phyloP scores from a whole-genome alignment of 2,329 filamentous ascomycete species.

The Arthrobotrys pseudoclavata region DNA sequence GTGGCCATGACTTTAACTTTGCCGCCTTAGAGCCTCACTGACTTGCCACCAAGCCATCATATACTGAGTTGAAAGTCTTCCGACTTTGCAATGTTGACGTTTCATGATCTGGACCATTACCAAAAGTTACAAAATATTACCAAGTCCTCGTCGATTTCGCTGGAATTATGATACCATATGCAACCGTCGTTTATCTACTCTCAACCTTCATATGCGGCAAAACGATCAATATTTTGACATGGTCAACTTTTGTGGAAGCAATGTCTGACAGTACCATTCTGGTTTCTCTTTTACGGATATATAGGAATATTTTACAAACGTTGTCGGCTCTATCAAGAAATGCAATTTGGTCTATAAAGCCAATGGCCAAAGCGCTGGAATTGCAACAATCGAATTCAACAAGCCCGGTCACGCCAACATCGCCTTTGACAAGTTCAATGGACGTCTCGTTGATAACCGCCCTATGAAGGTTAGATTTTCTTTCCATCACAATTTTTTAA shows the following conservation, averaged over 20 bases:
- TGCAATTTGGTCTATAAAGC: slow-evolving; percentile 94
- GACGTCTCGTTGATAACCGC: slow-evolving; percentile 87
- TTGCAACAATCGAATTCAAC: slow-evolving; percentile 88
- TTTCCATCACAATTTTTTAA: neutral
- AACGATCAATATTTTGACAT: slow-evolving; percentile 42
- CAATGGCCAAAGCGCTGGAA: slow-evolving; percentile 89
- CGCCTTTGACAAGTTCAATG: slow-evolving; percentile 86
- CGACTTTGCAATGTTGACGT: slow-evolving; percentile 33
- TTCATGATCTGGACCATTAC: slow-evolving; percentile 21
- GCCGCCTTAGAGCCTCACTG: slow-evolving; percentile 29
- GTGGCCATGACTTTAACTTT: slow-evolving; percentile 11
- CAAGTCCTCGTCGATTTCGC: slow-evolving; percentile 6
- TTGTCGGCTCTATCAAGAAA: slow-evolving; percentile 89
- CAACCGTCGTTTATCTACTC: slow-evolving; percentile 33
- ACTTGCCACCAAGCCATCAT: slow-evolving; percentile 28
- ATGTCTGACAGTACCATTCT: slow-evolving; percentile 74
- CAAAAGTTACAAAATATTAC: neutral
- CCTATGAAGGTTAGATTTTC: slow-evolving; percentile 83
- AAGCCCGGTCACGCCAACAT: slow-evolving; percentile 85
- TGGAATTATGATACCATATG: slow-evolving; percentile 50
- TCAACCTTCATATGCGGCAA: slow-evolving; percentile 32
- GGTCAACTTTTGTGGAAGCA: slow-evolving; percentile 62
- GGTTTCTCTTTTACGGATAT: slow-evolving; percentile 66
- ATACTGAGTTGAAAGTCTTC: slow-evolving; percentile 9
- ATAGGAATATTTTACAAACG: slow-evolving; percentile 96